Base-by-base conservation (phyloP, 371 early-diverging fungal species). In the Sporodiniella umbellata region DNA sequence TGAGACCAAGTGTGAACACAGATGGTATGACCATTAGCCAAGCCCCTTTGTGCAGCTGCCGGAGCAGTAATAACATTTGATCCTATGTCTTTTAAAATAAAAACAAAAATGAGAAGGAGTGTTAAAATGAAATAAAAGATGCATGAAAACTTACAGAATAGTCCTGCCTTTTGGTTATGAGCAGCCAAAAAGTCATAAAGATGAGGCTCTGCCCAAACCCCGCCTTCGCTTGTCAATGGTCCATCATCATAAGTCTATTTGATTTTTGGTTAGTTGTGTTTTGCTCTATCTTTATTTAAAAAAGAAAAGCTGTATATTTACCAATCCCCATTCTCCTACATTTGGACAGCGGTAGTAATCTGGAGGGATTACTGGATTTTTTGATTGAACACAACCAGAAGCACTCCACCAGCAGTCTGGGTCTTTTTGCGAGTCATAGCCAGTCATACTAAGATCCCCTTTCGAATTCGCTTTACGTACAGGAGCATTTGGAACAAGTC, bases 1-100 rank as follows among this genome's bases (percentile, higher is more conserved):
- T 86, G 87, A 18, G 78, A 73, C 83, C 83, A 82, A 2, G 80
- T 80, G 48, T 82, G 78, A n/a, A 60, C 57, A 45, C 69, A 66
- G 17, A 77, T 48, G 0, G 42, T 47, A 30, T 72, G 70, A 1
- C 69, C 62, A 53, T 63, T 58, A 19, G 48, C 38, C 33, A 64
- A 48, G 7, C 62, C 68, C 48, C 61, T 48, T 31, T 58, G 50
- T n/a, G 68, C 68, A 19, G 64, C 68, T 26, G 60, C 58, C 23
- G 68, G 68, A 31, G 47, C 58, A 17, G 39, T 35, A 30, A 58
- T 31, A 6, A 68, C 68, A 45, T 68, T 64, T 14, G 64, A 60
- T 3, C 68, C 68, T 14, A 64, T 54, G 18, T 69, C 53, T 52
- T 49, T 3, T 15, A 8, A 35, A 35, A 35, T 31, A 35, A 35